Base-by-base conservation (phyloP, 2,329 filamentous ascomycete species). In the Alternaria ventricosa region DNA sequence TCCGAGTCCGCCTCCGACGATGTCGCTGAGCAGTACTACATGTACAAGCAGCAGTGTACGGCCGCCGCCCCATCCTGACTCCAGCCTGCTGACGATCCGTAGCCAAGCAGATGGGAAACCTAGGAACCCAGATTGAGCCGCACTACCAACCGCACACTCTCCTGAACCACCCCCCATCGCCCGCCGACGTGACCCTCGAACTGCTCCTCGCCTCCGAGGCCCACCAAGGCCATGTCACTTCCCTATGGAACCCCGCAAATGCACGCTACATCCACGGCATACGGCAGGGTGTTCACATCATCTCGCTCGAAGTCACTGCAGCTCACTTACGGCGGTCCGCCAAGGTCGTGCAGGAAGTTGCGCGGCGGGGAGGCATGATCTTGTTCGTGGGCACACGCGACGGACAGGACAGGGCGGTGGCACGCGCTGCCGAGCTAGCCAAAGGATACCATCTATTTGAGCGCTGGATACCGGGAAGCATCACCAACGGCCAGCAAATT, bases 161-260 rank as follows among this genome's bases (percentile, higher is more conserved):
- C 58, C 83, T 94, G 67, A 84, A 82, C 62, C 86, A 93, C 76
- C 94, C 96, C 4, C 94, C 94, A 1, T 82, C 82, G 43, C 90
- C 93, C 23, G 86, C 90, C 78, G 92, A 97, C 75, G 87, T 98
- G 65, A 94, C 94, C 51, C 89, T 99, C 63, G 94, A 97, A 84
- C 87, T 97, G 65, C 88, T 99, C 89, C 78, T 81, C 63, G 79
- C 79, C 57, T 79, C 79, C 7, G 76, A 80, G 66, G 78, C 79
- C 61, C 79, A 81, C 64, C 89, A 98, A 80, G 96, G 96, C 67
- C 96, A 99, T 82, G 88, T 92, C 75, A 95, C 92, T 0, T 92
- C 92, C 65, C 87, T 94, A 54, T 99, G 96, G 96, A 97, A 99
- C 82, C 94, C 96, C 11, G 90, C 89, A 56, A 99, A 98, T 83